These are phyloP conservation scores for Clonostachys solani DNA, from an alignment of 2,329 filamentous ascomycete species.

Conservation along the genomic window DNA sequence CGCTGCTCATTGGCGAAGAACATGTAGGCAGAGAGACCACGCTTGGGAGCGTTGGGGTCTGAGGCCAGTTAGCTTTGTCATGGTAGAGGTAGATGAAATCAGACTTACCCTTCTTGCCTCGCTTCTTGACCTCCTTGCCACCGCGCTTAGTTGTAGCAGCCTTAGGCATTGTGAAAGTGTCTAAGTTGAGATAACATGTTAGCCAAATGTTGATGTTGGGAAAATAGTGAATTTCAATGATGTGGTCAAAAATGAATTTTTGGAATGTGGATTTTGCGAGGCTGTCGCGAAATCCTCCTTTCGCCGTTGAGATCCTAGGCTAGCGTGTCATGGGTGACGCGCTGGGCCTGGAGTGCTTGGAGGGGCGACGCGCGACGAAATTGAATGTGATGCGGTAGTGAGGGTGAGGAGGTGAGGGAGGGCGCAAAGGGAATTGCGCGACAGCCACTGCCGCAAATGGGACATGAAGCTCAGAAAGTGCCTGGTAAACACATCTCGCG, in stretches of 20 bases:
- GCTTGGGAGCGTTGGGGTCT: constrained; percentile 99
- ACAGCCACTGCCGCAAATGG: constrained; percentile 20
- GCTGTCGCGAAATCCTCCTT: too few relatives aligned
- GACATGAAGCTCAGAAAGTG: constrained; percentile 27
- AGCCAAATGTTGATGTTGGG: too few relatives aligned
- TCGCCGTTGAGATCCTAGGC: too few relatives aligned
- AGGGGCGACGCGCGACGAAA: not conserved
- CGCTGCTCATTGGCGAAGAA: constrained; percentile 99
- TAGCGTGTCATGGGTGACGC: not conserved
- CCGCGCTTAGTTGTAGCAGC: constrained; percentile 46
- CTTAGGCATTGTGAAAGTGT: constrained; percentile 50
- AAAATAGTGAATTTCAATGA: too few relatives aligned
- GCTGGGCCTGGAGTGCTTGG: not conserved
- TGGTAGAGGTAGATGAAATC: not conserved
- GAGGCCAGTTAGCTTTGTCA: constrained; percentile 1
- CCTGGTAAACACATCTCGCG: constrained; percentile 16
- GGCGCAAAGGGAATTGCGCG: constrained; percentile 24
- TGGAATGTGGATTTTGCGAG: too few relatives aligned
- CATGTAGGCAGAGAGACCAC: constrained; percentile 99
- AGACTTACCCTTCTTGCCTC: constrained; percentile 56
- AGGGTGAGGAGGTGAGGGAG: constrained; percentile 2
- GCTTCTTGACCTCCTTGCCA: constrained; percentile 50
- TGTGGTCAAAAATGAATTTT: too few relatives aligned
- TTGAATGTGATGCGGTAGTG: not conserved
- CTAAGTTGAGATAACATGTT: not conserved